Percentiles rank a stretch among this genome's conserved stretches.
These are phyloP conservation scores for Penicillium flavigenum DNA, from an alignment of 495 filamentous ascomycete species.

Conservation along the genomic window DNA sequence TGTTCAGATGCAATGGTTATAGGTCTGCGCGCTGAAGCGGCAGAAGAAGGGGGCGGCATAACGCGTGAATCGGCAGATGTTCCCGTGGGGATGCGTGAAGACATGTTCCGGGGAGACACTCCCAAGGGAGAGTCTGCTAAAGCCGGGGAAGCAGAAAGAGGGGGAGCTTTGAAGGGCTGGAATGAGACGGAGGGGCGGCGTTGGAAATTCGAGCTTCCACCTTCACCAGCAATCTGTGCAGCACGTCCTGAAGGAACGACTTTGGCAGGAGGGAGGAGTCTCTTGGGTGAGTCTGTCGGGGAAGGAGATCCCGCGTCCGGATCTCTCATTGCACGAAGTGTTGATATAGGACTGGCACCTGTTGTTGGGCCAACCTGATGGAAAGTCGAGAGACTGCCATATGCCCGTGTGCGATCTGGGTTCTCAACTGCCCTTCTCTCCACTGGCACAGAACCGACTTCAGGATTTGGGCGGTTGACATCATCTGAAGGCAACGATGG, in stretches of 20 bases:
- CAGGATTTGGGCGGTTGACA: slow-evolving; percentile 40
- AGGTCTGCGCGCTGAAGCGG: slow-evolving; percentile 38
- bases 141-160: slow-evolving; percentile 85
- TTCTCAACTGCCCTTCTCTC: slow-evolving; percentile 43
- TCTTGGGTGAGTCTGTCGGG: slow-evolving; percentile 58
- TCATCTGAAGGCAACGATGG: slow-evolving; percentile 62
- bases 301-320: slow-evolving; percentile 46
- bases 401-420: slow-evolving; percentile 73
- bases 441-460: slow-evolving; percentile 74
- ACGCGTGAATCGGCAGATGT: slow-evolving; percentile 63
- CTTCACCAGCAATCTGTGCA: slow-evolving; percentile 55
- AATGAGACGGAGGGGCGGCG: slow-evolving; percentile 88
- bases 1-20: slow-evolving; percentile 56
- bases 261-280: slow-evolving; percentile 58
- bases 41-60: slow-evolving; percentile 54
- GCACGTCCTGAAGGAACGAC: slow-evolving; percentile 60
- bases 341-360: slow-evolving; percentile 83
- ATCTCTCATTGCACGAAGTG: slow-evolving; percentile 67
- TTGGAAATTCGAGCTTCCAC: slow-evolving; percentile 49
- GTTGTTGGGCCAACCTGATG: slow-evolving; percentile 73
- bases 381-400: slow-evolving; percentile 91
- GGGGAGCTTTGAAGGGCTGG: slow-evolving; percentile 92
- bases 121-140: slow-evolving; percentile 51
- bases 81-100: slow-evolving; percentile 52
- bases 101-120: slow-evolving; percentile 62